These are phyloP conservation scores for Choricystis sp. DNA, from an alignment of 139 green algal species.

Conservation along the genomic window DNA sequence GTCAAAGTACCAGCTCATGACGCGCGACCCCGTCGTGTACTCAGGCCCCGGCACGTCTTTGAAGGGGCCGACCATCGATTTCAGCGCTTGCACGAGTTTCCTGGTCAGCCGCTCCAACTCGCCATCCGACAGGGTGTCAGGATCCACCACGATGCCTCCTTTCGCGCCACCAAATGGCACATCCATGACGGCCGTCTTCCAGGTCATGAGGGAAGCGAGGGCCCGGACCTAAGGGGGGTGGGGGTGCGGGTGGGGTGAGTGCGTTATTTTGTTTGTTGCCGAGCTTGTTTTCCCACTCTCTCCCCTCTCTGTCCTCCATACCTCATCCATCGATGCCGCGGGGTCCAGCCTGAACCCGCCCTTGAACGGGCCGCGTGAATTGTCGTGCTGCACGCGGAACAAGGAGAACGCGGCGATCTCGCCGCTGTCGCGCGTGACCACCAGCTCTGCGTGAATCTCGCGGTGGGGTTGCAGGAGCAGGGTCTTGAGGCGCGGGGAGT, in stretches of 20 bases:
- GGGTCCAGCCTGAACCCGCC: constrained; percentile 61
- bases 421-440: constrained; percentile 49
- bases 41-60: constrained; percentile 78
- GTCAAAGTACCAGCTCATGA: constrained; percentile 72
- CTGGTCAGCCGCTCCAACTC: constrained; percentile 80
- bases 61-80: constrained; percentile 62
- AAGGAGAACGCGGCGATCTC: constrained; percentile 51
- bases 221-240: too few species aligned
- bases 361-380: constrained; percentile 73
- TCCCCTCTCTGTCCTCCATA: too few species aligned
- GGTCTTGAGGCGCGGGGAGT: constrained; percentile 55
- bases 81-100: constrained; percentile 75
- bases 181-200: constrained; percentile 90
- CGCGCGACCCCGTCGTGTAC: constrained; percentile 59
- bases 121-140: constrained; percentile 38
- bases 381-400: constrained; percentile 81
- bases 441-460: constrained; percentile 64
- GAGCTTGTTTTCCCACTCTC: too few species aligned
- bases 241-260: too few species aligned
- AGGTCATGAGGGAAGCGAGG: constrained; percentile 74
- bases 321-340: constrained; percentile 56
- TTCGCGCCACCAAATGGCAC: constrained; percentile 91
- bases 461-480: constrained; percentile 56
- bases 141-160: constrained; percentile 53
- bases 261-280: too few species aligned